Evolutionary conservation across 1,284 basidiomycete species (phyloP).

Genomic region (Naganishia sp.): DNA sequence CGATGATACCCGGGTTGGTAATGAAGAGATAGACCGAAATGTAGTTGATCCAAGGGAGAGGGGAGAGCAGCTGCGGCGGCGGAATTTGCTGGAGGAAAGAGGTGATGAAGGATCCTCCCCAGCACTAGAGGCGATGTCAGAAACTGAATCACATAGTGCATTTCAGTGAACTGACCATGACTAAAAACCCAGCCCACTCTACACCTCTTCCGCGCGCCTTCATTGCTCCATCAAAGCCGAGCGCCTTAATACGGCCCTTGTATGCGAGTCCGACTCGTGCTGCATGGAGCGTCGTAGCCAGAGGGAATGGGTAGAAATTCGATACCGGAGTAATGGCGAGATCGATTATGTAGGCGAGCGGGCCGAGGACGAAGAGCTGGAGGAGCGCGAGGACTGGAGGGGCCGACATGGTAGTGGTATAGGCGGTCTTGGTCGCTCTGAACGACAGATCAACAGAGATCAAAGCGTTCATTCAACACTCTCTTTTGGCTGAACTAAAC

Average conservation of each 20-base stretch:
- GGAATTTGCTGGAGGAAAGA: conserved; percentile 31
- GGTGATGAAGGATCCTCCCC: conserved; percentile 35
- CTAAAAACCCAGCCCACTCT: conserved; percentile 32
- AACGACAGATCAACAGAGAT: not conserved
- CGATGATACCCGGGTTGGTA: conserved; percentile 27
- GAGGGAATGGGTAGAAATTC: conserved; percentile 32
- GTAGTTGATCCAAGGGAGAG: conserved; percentile 32
- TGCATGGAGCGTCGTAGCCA: conserved; percentile 33
- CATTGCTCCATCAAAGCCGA: conserved; percentile 30
- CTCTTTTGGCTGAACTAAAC: not conserved
- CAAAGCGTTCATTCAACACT: no score
- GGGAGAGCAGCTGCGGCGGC: conserved; percentile 34
- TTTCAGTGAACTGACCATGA: conserved; percentile 25
- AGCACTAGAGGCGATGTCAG: conserved; percentile 17
- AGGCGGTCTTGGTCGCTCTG: not conserved
- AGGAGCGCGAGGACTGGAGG: conserved; percentile 5
- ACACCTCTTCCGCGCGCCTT: conserved; percentile 25
- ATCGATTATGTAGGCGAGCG: conserved; percentile 31
- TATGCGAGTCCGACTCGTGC: conserved; percentile 29
- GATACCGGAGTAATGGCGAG: conserved; percentile 21
- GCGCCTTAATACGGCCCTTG: conserved; percentile 23
- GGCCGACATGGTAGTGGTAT: not conserved
- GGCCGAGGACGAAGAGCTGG: conserved; percentile 24
- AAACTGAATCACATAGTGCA: not conserved
- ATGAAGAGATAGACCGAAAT: conserved; percentile 32